A percentile compares a stretch with the other conserved stretches of the same genome.
These are phyloP conservation scores for Funneliformis geosporum DNA, from an alignment of 192 early-diverging fungal species.

Conservation along the genomic window DNA sequence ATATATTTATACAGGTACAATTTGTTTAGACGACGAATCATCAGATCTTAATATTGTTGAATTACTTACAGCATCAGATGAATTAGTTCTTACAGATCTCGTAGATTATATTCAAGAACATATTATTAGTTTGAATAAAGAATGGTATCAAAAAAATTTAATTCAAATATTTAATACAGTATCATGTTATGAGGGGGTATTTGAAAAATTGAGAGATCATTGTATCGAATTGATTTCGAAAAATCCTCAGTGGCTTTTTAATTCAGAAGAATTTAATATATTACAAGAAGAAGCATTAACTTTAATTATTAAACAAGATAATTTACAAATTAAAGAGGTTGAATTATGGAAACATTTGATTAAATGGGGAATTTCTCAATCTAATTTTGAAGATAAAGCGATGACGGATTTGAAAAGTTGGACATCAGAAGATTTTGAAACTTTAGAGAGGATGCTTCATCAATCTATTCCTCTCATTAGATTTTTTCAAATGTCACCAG, in stretches of 20 bases:
- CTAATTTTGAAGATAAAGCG: background rate
- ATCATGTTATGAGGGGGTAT: background rate
- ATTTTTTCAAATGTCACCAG: constrained; percentile 8
- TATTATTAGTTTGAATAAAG: background rate
- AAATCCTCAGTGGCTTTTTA: background rate
- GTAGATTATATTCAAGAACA: constrained; percentile 25
- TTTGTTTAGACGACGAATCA: background rate
- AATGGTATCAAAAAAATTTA: background rate
- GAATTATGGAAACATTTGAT: constrained; percentile 15
- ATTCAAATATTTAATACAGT: constrained; percentile 6
- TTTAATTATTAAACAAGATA: constrained; percentile 3
- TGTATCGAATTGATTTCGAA: background rate
- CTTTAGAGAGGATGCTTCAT: background rate
- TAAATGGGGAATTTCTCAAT: constrained; percentile 8
- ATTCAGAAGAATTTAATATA: background rate
- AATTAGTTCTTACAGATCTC: constrained; percentile 14
- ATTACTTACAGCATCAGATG: constrained; percentile 19
- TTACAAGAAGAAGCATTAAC: constrained; percentile 7
- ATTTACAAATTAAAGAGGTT: background rate
- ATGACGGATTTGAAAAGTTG: background rate
- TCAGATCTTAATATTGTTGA: background rate
- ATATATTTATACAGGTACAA: constrained; percentile 18
- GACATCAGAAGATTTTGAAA: constrained; percentile 13
- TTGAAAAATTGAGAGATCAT: background rate
- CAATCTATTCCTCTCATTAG: background rate